phyloP scores from a whole-genome alignment of 1,284 basidiomycete genomes.

The Sporisorium graminicola region DNA sequence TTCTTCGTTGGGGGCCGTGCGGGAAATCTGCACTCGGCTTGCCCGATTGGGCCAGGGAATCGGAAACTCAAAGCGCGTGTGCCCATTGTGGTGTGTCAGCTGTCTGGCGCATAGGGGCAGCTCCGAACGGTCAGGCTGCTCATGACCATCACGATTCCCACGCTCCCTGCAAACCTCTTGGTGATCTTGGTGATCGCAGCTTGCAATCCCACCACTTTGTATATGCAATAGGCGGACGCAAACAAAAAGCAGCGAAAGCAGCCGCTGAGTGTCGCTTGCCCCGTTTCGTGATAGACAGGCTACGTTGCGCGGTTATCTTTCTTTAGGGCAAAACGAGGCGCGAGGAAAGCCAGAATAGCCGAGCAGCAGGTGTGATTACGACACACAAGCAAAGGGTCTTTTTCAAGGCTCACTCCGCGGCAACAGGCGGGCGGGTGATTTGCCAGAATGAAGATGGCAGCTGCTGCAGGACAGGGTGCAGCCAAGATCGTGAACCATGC shows the following conservation, averaged over 20 bases:
- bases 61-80: background rate
- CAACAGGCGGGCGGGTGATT: background rate
- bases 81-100: constrained; percentile 5
- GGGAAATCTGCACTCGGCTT: background rate
- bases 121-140: background rate
- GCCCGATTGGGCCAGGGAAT: background rate
- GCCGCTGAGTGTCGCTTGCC: background rate
- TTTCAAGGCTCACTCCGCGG: background rate
- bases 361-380: constrained; percentile 2
- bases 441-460: too few species aligned
- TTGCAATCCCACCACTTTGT: background rate
- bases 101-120: background rate
- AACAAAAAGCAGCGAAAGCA: background rate
- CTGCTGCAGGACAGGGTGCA: background rate
- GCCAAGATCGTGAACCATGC: background rate
- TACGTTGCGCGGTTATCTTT: background rate
- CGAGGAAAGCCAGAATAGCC: background rate
- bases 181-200: background rate
- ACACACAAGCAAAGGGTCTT: background rate
- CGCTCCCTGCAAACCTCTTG: background rate
- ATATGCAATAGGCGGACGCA: background rate
- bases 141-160: background rate
- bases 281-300: background rate
- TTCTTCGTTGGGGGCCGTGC: background rate
- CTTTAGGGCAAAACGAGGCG: background rate